Evolutionary conservation across 257 asterid genomes (phyloP).

Genomic region (Nemophila menziesii): DNA sequence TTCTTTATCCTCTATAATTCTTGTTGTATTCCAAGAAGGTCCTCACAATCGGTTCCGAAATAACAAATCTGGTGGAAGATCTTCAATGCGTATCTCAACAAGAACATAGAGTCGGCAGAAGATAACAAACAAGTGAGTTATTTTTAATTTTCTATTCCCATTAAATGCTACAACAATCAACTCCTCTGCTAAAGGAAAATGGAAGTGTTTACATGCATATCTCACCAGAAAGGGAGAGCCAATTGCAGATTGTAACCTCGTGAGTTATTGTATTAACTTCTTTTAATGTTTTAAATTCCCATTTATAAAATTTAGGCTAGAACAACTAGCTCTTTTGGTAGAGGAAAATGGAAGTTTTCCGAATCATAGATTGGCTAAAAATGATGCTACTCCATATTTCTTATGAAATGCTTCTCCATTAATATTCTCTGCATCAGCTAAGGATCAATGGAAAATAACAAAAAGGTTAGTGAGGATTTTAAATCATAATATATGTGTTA

Average conservation of each 20-base stretch:
- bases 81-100: conserved; percentile 28
- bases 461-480: conserved; percentile 47
- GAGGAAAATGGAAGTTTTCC: too few relatives aligned
- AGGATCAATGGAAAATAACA: conserved; percentile 62
- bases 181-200: conserved; percentile 21
- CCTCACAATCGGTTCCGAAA: conserved; percentile 28
- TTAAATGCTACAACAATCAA: conserved; percentile 18
- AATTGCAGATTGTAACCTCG: too few relatives aligned
- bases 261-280: too few relatives aligned
- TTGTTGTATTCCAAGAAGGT: too few relatives aligned
- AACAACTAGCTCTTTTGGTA: too few relatives aligned
- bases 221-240: too few relatives aligned
- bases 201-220: conserved; percentile 24
- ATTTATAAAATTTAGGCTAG: too few relatives aligned
- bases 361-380: too few relatives aligned
- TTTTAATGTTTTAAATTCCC: too few relatives aligned
- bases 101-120: conserved; percentile 36
- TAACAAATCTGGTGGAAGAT: conserved; percentile 23
- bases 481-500: too few relatives aligned
- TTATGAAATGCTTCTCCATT: conserved; percentile 4
- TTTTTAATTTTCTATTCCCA: not conserved
- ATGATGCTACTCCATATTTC: too few relatives aligned
- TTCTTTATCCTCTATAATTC: too few relatives aligned
- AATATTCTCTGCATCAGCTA: conserved; percentile 35
- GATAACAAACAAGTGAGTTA: conserved; percentile 35